Evolutionary conservation across 2,329 filamentous ascomycete species (phyloP).

Genomic region (Cladorrhinum sp.): DNA sequence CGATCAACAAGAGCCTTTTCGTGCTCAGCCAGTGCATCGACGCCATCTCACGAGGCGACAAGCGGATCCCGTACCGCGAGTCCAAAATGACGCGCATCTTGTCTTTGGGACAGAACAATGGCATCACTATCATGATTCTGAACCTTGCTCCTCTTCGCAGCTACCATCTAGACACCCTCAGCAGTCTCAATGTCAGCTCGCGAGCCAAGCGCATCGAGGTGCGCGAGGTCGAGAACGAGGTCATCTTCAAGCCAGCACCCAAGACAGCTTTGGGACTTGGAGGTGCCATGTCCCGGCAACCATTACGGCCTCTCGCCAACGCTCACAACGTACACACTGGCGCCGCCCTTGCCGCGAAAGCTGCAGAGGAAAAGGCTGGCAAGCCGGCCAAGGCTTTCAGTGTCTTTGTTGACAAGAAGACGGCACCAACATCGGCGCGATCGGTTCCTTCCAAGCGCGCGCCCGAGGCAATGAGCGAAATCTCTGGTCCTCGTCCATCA

Average conservation of each 20-base stretch:
- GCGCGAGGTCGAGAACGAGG: slow-evolving; percentile 91
- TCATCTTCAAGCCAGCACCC: slow-evolving; percentile 71
- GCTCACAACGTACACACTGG: slow-evolving; percentile 70
- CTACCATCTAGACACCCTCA: slow-evolving; percentile 90
- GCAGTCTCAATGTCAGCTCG: slow-evolving; percentile 91
- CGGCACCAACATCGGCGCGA: slow-evolving; percentile 32
- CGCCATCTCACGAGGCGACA: slow-evolving; percentile 74
- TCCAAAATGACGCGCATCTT: slow-evolving; percentile 97
- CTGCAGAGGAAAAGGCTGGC: slow-evolving; percentile 47
- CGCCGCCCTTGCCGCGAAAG: slow-evolving; percentile 43
- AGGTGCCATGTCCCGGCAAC: slow-evolving; percentile 60
- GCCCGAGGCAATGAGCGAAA: slow-evolving; percentile 25
- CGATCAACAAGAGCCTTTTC: slow-evolving; percentile 96
- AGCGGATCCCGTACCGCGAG: slow-evolving; percentile 86
- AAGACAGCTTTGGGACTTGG: slow-evolving; percentile 41
- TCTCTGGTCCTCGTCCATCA: slow-evolving; percentile 35
- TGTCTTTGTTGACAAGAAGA: slow-evolving; percentile 77
- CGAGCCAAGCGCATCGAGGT: slow-evolving; percentile 95
- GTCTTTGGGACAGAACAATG: slow-evolving; percentile 89
- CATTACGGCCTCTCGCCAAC: slow-evolving; percentile 72
- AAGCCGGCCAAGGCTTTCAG: slow-evolving; percentile 82
- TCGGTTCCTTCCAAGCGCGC: slow-evolving; percentile 38
- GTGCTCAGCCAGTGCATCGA: slow-evolving; percentile 94
- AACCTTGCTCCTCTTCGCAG: slow-evolving; percentile 89
- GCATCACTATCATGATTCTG: slow-evolving; percentile 93